Evolutionary conservation across 2,329 filamentous ascomycete species (phyloP), one percentile per base, ranked within the genome.

Genomic region (Venturiaceae sp.): DNA sequence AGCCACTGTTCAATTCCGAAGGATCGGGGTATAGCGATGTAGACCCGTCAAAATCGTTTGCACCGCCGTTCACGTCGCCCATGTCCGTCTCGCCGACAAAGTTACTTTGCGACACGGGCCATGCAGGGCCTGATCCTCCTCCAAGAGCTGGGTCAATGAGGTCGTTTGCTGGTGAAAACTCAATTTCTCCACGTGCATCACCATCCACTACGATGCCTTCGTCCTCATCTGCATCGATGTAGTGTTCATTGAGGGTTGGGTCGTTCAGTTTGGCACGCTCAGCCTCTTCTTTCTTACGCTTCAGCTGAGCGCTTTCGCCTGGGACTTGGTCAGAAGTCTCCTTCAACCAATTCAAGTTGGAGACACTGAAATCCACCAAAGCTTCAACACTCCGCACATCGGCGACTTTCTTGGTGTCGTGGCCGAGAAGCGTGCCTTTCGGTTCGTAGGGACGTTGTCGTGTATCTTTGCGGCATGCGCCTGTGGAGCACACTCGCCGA

Each of bases 301-400:
- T 19, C 30, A 53, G 7, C 19, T 76, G 73, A 30, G 78, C 77
- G 59, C 73, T 74, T 57, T 73, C 72, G 59, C 81, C 68, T 30
- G 76, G 72, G 16, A 70, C 68, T 6, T 74, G 73, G 69, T 58
- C 68, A 34, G 74, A 73, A 19, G 77, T 71, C 32, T 83, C 83
- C 56, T 82, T 81, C 53, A 97, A 75, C 90, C 91, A 96, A 44
- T 81, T 82, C 28, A 95, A 77, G 69, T 99, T 99, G 57, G 95
- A 92, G 41, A 89, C 79, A 28, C 88, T 85, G 71, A 96, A 96
- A 68, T 97, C 91, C 8, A 97, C 90, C 23, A 97, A 80, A 26
- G 85, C 86, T 70, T 97, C 92, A 5, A 96, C 84, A 66, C 92
- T 96, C 61, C 94, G 85, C 55, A 89, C 87, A 72, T 99, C 94